Conservation (phyloP, 2,329 filamentous ascomycete species). For the Epicoccum nigrum region DNA sequence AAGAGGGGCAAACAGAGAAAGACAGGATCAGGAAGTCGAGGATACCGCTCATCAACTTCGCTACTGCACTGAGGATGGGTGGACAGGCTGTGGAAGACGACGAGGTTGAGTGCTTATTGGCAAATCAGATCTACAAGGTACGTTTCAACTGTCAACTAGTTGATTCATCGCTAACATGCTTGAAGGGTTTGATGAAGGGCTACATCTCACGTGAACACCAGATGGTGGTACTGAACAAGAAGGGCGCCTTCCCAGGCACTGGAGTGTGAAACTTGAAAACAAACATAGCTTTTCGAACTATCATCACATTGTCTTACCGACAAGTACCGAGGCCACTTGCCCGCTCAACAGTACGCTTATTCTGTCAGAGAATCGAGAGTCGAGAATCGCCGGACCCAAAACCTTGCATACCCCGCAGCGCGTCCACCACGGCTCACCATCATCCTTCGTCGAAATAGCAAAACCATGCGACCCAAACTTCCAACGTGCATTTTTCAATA, state of each 20-base stretch:
- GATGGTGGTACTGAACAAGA: constrained; percentile 91
- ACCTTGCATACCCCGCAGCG: neutral
- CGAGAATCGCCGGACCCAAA: neutral
- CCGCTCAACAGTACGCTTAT: too few relatives aligned
- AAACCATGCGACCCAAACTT: constrained; percentile 7
- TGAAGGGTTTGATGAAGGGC: constrained; percentile 90
- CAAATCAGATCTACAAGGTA: constrained; percentile 99
- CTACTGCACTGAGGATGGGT: constrained; percentile 78
- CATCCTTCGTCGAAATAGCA: neutral
- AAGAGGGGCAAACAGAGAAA: constrained; percentile 68
- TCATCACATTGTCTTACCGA: constrained; percentile 1
- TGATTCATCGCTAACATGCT: constrained; percentile 22
- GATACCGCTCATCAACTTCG: constrained; percentile 82
- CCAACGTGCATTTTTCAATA: constrained; percentile 11
- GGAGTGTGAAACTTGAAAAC: constrained; percentile 57
- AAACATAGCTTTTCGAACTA: neutral
- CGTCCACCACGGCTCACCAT: neutral
- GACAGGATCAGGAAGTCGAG: constrained; percentile 72
- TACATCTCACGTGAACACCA: constrained; percentile 92
- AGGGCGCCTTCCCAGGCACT: constrained; percentile 90
- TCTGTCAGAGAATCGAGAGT: too few relatives aligned
- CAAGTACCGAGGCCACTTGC: too few relatives aligned
- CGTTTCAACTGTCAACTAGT: constrained; percentile 18
- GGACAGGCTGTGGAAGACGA: constrained; percentile 75
- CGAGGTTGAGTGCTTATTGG: constrained; percentile 92